Evolutionary conservation across 306 rosid genomes (phyloP).

Genomic region (Vicia villosa): DNA sequence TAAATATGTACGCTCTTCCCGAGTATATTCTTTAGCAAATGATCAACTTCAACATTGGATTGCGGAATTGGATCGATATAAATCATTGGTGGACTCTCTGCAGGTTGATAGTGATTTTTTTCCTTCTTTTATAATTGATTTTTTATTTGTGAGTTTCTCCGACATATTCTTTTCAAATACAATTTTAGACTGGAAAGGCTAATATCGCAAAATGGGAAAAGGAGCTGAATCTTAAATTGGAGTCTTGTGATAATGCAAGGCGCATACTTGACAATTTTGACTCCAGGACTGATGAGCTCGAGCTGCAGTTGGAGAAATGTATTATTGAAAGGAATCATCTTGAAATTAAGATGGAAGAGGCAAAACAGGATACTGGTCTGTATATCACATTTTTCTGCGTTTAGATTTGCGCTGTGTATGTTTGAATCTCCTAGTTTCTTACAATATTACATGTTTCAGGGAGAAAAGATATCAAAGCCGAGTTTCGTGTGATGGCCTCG

Average conservation of each 20-base stretch:
- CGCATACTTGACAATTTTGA: slow-evolving; percentile 56
- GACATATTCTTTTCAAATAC: slow-evolving; percentile 25
- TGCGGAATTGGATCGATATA: slow-evolving; percentile 70
- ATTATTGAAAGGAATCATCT: slow-evolving; percentile 69
- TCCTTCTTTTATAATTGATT: slow-evolving; percentile 18
- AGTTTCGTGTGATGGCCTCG: slow-evolving; percentile 89
- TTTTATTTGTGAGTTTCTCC: not conserved
- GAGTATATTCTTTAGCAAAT: slow-evolving; percentile 65
- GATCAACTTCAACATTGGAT: slow-evolving; percentile 97
- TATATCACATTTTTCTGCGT: slow-evolving; percentile 34
- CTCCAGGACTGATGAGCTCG: slow-evolving; percentile 70
- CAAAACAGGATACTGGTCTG: slow-evolving; percentile 79
- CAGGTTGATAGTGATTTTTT: slow-evolving; percentile 60
- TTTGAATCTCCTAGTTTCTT: slow-evolving; percentile 43
- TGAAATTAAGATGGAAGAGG: slow-evolving; percentile 86
- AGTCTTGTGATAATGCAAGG: slow-evolving; percentile 68
- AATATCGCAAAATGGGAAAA: slow-evolving; percentile 76
- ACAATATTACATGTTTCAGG: slow-evolving; percentile 56
- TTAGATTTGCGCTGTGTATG: slow-evolving; percentile 32
- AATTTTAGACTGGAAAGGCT: slow-evolving; percentile 73
- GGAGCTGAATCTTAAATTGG: slow-evolving; percentile 68
- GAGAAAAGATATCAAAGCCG: slow-evolving; percentile 86
- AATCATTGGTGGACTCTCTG: slow-evolving; percentile 63
- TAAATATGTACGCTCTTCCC: slow-evolving; percentile 71
- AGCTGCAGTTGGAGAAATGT: slow-evolving; percentile 75